Conservation (phyloP, 1,284 basidiomycete species). For the Peniophora sp. region DNA sequence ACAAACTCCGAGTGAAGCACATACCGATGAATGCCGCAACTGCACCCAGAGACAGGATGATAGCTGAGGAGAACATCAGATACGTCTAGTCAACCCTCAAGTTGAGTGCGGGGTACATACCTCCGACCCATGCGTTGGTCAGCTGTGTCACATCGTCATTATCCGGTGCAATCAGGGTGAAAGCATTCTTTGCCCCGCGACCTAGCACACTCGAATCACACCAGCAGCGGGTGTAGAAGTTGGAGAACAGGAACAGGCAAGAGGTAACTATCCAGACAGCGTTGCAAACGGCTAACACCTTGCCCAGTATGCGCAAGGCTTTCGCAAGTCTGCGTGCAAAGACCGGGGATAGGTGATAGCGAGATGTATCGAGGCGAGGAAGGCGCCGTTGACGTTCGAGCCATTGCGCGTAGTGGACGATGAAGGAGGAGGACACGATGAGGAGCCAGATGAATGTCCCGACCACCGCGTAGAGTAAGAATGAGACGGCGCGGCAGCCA, state of each 20-base stretch:
- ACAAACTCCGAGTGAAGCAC: not conserved
- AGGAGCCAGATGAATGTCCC: not conserved
- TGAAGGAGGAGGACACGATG: not conserved
- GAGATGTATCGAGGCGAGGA: too few relatives aligned
- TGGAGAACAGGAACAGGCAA: not conserved
- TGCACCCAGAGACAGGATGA: not conserved
- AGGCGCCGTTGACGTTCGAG: not conserved
- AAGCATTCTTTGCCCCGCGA: not conserved
- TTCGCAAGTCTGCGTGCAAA: not conserved
- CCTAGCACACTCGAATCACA: not conserved
- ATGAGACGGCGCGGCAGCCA: not conserved
- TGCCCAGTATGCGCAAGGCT: not conserved
- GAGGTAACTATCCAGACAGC: not conserved
- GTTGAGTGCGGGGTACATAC: not conserved
- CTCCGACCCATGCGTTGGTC: not conserved
- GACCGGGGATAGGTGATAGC: not conserved
- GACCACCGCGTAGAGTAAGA: not conserved
- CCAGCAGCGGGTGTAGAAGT: not conserved
- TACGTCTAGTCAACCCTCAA: not conserved
- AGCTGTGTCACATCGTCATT: not conserved
- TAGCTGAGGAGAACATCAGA: not conserved
- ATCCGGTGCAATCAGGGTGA: not conserved
- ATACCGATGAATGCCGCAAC: not conserved
- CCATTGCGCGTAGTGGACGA: not conserved
- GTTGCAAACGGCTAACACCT: not conserved